Evolutionary conservation across 164 flowering plant species (phyloP).

Genomic region (Euptelea pleiosperma): DNA sequence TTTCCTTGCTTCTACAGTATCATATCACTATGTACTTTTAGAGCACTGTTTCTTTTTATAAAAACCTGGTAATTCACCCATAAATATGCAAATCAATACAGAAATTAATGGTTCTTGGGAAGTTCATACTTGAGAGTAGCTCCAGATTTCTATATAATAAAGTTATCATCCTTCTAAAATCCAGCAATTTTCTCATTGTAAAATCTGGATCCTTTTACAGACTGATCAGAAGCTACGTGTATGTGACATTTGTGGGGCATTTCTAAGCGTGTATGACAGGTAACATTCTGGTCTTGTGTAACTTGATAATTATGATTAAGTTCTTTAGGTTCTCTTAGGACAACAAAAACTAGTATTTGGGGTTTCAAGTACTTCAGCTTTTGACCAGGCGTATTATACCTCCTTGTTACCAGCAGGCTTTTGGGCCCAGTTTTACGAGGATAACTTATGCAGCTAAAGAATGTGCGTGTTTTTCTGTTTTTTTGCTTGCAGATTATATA

Average conservation of each 20-base stretch:
- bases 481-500: constrained; percentile 60
- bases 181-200: constrained; percentile 1
- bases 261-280: constrained; percentile 98
- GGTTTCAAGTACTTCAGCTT: constrained; percentile 75
- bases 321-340: constrained; percentile 26
- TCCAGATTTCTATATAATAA: too few relatives aligned
- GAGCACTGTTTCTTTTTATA: too few relatives aligned
- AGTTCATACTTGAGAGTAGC: too few relatives aligned
- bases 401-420: constrained; percentile 99
- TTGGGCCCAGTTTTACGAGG: constrained; percentile 99
- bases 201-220: constrained; percentile 37
- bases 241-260: constrained; percentile 99
- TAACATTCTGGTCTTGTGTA: constrained; percentile 25
- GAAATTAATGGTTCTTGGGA: too few relatives aligned
- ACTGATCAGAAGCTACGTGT: constrained; percentile 99
- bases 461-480: constrained; percentile 96
- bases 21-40: too few relatives aligned
- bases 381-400: constrained; percentile 84
- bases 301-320: constrained; percentile 2
- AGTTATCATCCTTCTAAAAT: too few relatives aligned
- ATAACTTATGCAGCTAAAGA: constrained; percentile 97
- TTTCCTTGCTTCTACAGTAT: background rate
- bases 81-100: too few relatives aligned
- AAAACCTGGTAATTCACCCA: too few relatives aligned
- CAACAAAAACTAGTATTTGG: constrained; percentile 44